Conservation (phyloP, 768 basidiomycete genomes). For the Rhodocollybia butyracea region DNA sequence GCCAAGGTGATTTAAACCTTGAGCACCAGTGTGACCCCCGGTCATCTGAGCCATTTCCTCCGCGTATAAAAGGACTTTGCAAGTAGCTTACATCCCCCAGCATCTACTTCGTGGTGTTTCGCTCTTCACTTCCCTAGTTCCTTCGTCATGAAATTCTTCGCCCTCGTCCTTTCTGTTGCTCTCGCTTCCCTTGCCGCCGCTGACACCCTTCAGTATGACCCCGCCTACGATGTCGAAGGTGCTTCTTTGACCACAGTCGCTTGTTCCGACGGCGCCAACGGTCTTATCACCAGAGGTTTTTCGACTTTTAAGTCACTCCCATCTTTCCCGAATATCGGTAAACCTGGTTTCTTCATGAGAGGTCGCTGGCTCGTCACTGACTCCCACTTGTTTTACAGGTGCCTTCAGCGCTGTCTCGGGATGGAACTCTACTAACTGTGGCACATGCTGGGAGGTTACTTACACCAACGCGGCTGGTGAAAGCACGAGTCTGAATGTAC, state of each 20-base stretch:
- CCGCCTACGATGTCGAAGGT: constrained; percentile 42
- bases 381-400: too few species aligned
- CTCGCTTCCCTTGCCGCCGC: constrained; percentile 22
- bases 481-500: constrained; percentile 25
- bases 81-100: not conserved
- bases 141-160: constrained; percentile 17
- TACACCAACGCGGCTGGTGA: constrained; percentile 20
- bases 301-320: constrained; percentile 51
- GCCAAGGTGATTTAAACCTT: too few species aligned
- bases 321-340: constrained; percentile 59
- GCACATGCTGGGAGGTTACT: constrained; percentile 40
- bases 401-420: constrained; percentile 32
- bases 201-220: constrained; percentile 39
- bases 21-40: too few species aligned
- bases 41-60: too few species aligned
- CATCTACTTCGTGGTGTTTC: not conserved
- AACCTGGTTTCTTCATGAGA: too few species aligned
- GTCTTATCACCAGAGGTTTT: constrained; percentile 34
- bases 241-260: constrained; percentile 39
- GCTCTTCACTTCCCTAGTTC: not conserved
- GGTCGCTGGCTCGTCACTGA: too few species aligned
- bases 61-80: too few species aligned
- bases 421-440: constrained; percentile 37
- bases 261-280: constrained; percentile 40
- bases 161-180: constrained; percentile 16